These are phyloP conservation scores for Yarrowia deformans DNA, from an alignment of 805 yeast genomes.

Conservation along the genomic window DNA sequence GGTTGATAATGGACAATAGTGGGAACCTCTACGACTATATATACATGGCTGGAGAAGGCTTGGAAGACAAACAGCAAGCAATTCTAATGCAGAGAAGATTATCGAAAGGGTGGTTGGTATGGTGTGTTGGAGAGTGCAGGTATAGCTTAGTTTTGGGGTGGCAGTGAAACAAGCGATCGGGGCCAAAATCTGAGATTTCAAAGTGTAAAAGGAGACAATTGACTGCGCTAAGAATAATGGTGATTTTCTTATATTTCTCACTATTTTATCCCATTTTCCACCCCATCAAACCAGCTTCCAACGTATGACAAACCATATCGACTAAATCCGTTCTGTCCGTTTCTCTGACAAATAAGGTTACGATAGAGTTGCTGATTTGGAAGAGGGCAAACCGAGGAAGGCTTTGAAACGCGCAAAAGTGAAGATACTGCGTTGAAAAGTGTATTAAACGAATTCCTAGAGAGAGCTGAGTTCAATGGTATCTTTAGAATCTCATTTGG, in stretches of 20 bases:
- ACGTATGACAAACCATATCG: too few relatives aligned
- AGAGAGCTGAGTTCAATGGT: neutral
- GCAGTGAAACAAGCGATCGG: too few relatives aligned
- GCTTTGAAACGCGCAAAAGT: neutral
- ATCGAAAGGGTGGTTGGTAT: neutral
- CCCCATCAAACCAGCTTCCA: too few relatives aligned
- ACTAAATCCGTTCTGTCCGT: neutral
- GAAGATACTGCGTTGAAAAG: neutral
- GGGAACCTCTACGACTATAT: neutral
- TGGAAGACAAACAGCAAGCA: conserved; percentile 6
- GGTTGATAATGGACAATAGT: neutral
- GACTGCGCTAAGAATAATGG: too few relatives aligned
- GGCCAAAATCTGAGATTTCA: too few relatives aligned
- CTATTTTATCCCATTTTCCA: neutral
- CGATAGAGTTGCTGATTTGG: conserved; percentile 7
- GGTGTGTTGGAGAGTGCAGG: neutral
- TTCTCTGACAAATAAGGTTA: conserved; percentile 8
- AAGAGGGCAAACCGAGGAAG: neutral
- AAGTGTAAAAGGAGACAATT: too few relatives aligned
- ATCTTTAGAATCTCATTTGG: neutral
- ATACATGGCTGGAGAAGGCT: neutral
- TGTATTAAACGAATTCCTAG: too few relatives aligned
- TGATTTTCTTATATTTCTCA: neutral
- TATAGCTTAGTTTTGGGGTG: neutral
- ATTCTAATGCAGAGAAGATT: conserved; percentile 23